A percentile compares a stretch with the other conserved stretches of the same genome.
These are phyloP conservation scores for Pyrrhoderma lamaoense DNA, from an alignment of 1,284 basidiomycete genomes.

Conservation along the genomic window DNA sequence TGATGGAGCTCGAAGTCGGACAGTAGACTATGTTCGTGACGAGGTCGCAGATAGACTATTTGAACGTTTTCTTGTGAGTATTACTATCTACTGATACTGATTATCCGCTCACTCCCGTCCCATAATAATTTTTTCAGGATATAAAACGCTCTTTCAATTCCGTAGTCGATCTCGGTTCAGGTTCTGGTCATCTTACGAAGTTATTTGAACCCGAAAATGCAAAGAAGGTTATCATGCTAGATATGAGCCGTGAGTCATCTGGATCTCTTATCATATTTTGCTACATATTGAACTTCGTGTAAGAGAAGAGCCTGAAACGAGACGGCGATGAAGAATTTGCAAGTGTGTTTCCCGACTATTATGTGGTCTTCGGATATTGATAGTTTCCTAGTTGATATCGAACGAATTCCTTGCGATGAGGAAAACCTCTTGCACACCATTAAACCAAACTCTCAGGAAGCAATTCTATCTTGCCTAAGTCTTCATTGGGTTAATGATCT, in stretches of 20 bases:
- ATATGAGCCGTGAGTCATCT: conserved; percentile 69
- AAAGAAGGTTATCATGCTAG: conserved; percentile 79
- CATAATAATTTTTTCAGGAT: conserved; percentile 50
- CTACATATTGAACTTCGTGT: not conserved
- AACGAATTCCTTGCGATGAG: conserved; percentile 72
- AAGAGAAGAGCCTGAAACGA: conserved; percentile 61
- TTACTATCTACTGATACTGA: not conserved
- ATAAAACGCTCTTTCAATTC: conserved; percentile 80
- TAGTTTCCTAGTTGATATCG: conserved; percentile 50
- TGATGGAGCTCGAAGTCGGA: conserved; percentile 54
- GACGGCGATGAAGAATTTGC: conserved; percentile 73
- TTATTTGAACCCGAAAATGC: conserved; percentile 70
- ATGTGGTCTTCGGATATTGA: conserved; percentile 5
- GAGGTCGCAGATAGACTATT: conserved; percentile 88
- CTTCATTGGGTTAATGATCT: conserved; percentile 99
- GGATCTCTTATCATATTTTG: not conserved
- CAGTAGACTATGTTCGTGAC: conserved; percentile 89
- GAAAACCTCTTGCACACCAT: conserved; percentile 63
- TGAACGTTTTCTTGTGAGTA: conserved; percentile 73
- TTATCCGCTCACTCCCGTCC: not conserved
- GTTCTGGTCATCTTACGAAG: conserved; percentile 89
- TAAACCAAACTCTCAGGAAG: conserved; percentile 76
- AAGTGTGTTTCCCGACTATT: conserved; percentile 36
- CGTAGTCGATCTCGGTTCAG: conserved; percentile 88
- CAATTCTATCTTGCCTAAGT: conserved; percentile 84